Conservation (phyloP, 108 stramenopile genomes). For the Nitzschia palea region DNA sequence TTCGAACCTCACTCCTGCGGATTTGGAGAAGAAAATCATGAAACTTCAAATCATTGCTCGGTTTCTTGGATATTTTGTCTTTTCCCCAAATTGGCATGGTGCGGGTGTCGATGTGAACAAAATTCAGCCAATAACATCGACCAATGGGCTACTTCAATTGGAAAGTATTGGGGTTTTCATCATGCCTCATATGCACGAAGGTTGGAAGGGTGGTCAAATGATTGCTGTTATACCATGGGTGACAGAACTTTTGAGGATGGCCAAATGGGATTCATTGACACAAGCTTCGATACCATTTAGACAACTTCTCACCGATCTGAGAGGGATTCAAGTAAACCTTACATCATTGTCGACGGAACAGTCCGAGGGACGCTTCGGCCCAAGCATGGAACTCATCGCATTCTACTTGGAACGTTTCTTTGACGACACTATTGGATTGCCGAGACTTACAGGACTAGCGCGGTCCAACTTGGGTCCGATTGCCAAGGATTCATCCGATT, state of each 20-base stretch:
- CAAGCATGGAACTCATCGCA: slow-evolving; percentile 32
- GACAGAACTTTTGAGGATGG: slow-evolving; percentile 68
- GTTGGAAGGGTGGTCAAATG: slow-evolving; percentile 33
- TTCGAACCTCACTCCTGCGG: slow-evolving; percentile 1
- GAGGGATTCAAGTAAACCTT: slow-evolving; percentile 20
- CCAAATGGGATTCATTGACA: slow-evolving; percentile 64
- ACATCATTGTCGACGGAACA: not conserved
- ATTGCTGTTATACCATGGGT: slow-evolving; percentile 49
- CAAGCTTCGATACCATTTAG: slow-evolving; percentile 43
- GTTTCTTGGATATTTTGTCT: slow-evolving; percentile 75
- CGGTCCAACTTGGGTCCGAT: not conserved
- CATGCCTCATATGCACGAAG: slow-evolving; percentile 38
- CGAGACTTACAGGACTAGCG: slow-evolving; percentile 37
- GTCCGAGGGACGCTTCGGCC: not conserved
- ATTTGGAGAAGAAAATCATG: slow-evolving; percentile 38
- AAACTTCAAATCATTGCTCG: slow-evolving; percentile 65
- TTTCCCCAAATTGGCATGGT: slow-evolving; percentile 73
- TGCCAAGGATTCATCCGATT: not conserved
- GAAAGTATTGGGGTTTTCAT: slow-evolving; percentile 37
- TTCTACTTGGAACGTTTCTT: slow-evolving; percentile 60
- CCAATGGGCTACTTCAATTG: slow-evolving; percentile 24
- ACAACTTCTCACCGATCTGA: slow-evolving; percentile 44
- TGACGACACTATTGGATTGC: slow-evolving; percentile 45
- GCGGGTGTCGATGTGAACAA: slow-evolving; percentile 11
- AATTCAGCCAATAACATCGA: slow-evolving; percentile 1